Base-by-base conservation (phyloP, 169 alveolate genomes). In the Plasmodium gonderi region DNA sequence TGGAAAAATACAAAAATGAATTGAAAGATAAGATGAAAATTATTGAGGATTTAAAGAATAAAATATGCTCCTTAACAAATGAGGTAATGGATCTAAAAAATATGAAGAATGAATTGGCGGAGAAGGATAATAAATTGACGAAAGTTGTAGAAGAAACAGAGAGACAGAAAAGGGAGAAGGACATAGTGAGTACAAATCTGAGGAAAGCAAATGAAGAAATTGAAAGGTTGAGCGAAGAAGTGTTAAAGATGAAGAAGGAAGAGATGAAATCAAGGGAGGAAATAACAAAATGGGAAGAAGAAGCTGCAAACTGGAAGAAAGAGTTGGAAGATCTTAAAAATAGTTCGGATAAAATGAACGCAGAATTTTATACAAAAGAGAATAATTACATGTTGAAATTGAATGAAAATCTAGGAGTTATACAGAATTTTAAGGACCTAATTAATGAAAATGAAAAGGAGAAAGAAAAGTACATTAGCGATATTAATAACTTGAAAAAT, bases 61-160 rank as follows among this genome's bases (percentile, higher is more conserved):
- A 75, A 85, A 85, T 85, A 74, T 54, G 40, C 42, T 1, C 67
- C 29, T 45, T 85, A 23, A 85, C 79, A 7, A 75, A 60, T 31
- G 92, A 85, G 68, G 20, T 85, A 1, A 74, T 54, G 78, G 38
- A 85, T 68, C 65, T 85, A 26, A 74, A 85, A 38, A 85, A 85
- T 85, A 20, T 36, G 29, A 85, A 85, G 79, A 85, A 85, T 45
- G 92, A 74, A 7, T 14, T 85, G 33, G 65, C 23, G n/a, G 92
- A 85, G 33, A 33, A 67, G 47, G 31, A 85, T 45, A 40, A 42
- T 40, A 47, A 23, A 12, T 69, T 82, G 74, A 54, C 20, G 40
- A 20, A 26, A 69, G 72, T 40, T 9, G 49, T 11, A n/a, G 49
- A 65, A 17, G 91, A 26, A 44, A 38, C 12, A n/a, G 54, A 75